Base-by-base conservation (phyloP, 352 stramenopile species). In the Saprolegnia diclina region DNA sequence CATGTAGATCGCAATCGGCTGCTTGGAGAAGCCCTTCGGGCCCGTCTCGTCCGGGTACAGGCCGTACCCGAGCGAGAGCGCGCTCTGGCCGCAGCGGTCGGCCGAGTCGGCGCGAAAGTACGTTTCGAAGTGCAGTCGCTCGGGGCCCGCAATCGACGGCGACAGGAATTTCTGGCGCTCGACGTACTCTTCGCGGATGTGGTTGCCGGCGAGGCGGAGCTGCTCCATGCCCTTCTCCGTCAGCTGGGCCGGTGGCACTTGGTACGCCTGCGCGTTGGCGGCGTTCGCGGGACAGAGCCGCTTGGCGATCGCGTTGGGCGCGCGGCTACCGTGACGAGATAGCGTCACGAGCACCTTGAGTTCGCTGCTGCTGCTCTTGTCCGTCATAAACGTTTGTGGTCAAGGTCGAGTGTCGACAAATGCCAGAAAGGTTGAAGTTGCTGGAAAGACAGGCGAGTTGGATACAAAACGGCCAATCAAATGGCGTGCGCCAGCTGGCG, bases 1-100 rank as follows among this genome's bases (percentile, higher is more conserved):
- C 83, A 91, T 91, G 74, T 79, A 91, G 38, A 91, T 76, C 0
- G 83, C 80, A 54, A 91, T 88, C 0, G 81, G 81, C 68, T 91
- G 83, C 53, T 78, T 79, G 6, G 64, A 48, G 62, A 85, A 90
- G 0, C 80, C 83, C 1, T 79, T 74, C 0, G 80, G 81, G 0
- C 83, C 80, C 0, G 81, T 90, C 26, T 82, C 82, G 16, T 89
- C 79, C 0, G 83, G 83, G 57, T 91, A 91, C 10, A 91, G 67
- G 14, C 83, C 83, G 55, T 87, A 88, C 10, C 82, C 80, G 59
- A 91, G 72, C 6, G 83, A 74, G n/a, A 87, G 74, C 19, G 83
- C 80, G 65, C 83, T 91, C 61, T 91, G 82, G 0, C 81, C 81
- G 52, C 83, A 91, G 21, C 82, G 82, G 35, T 82, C 82, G 4